Percentiles rank a stretch among this genome's conserved stretches.
Conservation (phyloP, 2,329 filamentous ascomycete genomes). For the Cercospora canescens region DNA sequence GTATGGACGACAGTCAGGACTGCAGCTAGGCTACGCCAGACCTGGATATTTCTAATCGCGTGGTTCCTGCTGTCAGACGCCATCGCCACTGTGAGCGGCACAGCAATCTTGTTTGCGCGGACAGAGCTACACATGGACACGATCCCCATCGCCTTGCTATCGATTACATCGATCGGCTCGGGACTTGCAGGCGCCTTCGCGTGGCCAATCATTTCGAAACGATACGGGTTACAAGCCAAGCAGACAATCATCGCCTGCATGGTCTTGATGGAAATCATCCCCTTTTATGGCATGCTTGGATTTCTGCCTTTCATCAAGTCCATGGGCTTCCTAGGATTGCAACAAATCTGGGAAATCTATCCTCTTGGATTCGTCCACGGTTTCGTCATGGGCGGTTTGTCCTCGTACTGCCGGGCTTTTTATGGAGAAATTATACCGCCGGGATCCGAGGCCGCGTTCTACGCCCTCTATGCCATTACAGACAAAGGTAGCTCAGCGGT, state of each 20-base stretch:
- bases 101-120: constrained; percentile 89
- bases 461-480: constrained; percentile 90
- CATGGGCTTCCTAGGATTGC: constrained; percentile 76
- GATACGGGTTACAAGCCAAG: constrained; percentile 68
- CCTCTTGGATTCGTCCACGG: constrained; percentile 83
- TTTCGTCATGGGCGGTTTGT: constrained; percentile 82
- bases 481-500: constrained; percentile 93
- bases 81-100: constrained; percentile 90
- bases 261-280: constrained; percentile 82
- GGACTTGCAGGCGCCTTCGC: constrained; percentile 86
- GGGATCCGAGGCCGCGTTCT: constrained; percentile 89
- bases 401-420: constrained; percentile 83
- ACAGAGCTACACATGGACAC: constrained; percentile 86
- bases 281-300: constrained; percentile 80
- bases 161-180: constrained; percentile 80
- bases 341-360: constrained; percentile 91
- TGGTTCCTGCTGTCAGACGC: constrained; percentile 95
- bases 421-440: constrained; percentile 89
- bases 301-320: constrained; percentile 74
- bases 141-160: constrained; percentile 81
- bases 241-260: constrained; percentile 86
- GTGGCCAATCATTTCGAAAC: constrained; percentile 75
- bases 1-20: constrained; percentile 75
- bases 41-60: constrained; percentile 72
- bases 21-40: constrained; percentile 68